Base-by-base conservation (phyloP, 2,329 filamentous ascomycete genomes). In the Cytospora mali region DNA sequence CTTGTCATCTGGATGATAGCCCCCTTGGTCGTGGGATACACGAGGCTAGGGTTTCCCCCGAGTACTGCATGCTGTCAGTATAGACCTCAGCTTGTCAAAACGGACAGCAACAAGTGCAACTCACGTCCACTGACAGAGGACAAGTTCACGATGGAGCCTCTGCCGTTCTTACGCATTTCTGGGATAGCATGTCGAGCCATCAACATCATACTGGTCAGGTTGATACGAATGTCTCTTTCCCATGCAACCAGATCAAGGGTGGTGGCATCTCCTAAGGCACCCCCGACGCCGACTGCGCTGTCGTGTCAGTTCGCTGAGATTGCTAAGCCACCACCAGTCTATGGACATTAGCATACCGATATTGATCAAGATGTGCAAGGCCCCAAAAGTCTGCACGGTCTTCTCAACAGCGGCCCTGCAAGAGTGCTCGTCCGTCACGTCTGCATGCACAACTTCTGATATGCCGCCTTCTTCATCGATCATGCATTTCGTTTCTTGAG, bases 21-120 rank as follows among this genome's bases (percentile, higher is more conserved):
- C 0, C 78, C 78, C 61, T 80, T 80, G 60, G 70, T 75, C 0
- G 77, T 80, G 11, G 78, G 76, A 51, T 80, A 80, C 0, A 80
- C 67, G 6, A 80, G 65, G 62, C 74, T 73, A 1, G 77, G 76
- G 29, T 74, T 77, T 0, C 79, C 78, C 0, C 78, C 78, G 25
- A 75, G 73, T 28, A 80, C 6, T 65, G 73, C 7, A 18, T 31
- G 7, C 28, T 33, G 4, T n/a, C 14, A 54, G 21, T n/a, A 35
- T 14, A 6, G 28, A 31, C 6, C 6, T n/a, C 39, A 33, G 6
- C 4, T 5, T 11, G 9, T 9, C 3, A 11, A 11, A 11, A 3
- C 31, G 31, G 31, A 50, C n/a, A 50, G 48, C 10, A 27, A 50
- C 25, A 6, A 50, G 35, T 6, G 16, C 21, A 71, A 70, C 39